phyloP scores from a whole-genome alignment of 768 basidiomycete species.

The Leccinum fibrillosum region DNA sequence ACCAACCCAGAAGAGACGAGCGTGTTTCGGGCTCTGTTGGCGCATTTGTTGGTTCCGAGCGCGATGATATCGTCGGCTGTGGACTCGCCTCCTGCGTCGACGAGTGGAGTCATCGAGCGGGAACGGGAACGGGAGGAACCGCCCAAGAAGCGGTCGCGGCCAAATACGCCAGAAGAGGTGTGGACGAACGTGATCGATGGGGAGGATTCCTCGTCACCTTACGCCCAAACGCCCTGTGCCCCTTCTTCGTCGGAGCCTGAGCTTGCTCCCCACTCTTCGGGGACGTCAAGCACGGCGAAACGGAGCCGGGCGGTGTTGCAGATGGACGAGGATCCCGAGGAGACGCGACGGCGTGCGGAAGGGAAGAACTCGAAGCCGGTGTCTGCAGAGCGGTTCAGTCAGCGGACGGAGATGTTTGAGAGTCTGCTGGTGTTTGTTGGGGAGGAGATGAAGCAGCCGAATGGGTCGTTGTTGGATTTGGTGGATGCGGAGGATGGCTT shows the following conservation, averaged over 20 bases:
- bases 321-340: slow-evolving; percentile 31
- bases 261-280: neutral
- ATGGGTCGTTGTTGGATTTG: slow-evolving; percentile 58
- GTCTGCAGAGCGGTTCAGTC: slow-evolving; percentile 50
- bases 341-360: slow-evolving; percentile 25
- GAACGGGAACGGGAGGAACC: slow-evolving; percentile 28
- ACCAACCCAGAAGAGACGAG: slow-evolving; percentile 56
- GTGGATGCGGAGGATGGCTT: slow-evolving; percentile 41
- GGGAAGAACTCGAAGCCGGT: slow-evolving; percentile 24
- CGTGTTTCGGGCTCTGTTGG: slow-evolving; percentile 61
- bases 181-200: slow-evolving; percentile 42
- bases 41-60: slow-evolving; percentile 52
- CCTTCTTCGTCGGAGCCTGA: slow-evolving; percentile 1
- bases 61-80: slow-evolving; percentile 5
- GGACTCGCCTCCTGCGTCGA: neutral
- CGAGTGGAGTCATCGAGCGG: neutral
- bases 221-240: neutral
- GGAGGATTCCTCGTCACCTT: slow-evolving; percentile 9
- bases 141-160: slow-evolving; percentile 45
- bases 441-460: slow-evolving; percentile 64
- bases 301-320: slow-evolving; percentile 20
- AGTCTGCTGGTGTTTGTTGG: slow-evolving; percentile 59
- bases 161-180: slow-evolving; percentile 41
- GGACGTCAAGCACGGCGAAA: slow-evolving; percentile 3
- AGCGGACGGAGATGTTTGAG: slow-evolving; percentile 72